These are phyloP conservation scores for Chaetoceros tenuissimus DNA, from an alignment of 108 stramenopile genomes.

Conservation along the genomic window DNA sequence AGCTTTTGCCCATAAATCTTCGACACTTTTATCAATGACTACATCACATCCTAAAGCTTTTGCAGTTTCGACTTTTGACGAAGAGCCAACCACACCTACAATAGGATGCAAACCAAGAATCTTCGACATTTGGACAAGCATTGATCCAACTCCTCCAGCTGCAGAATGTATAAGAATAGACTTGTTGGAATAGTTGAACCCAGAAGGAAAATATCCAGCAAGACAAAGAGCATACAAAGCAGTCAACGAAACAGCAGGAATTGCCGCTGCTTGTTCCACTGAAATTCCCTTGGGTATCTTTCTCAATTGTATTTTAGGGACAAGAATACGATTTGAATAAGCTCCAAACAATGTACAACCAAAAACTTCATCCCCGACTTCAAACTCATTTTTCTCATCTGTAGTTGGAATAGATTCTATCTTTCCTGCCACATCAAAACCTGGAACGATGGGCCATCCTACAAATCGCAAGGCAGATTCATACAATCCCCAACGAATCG, in stretches of 20 bases:
- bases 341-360: slow-evolving; percentile 84
- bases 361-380: slow-evolving; percentile 68
- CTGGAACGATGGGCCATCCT: slow-evolving; percentile 87
- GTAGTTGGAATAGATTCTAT: slow-evolving; percentile 33
- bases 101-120: slow-evolving; percentile 54
- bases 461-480: slow-evolving; percentile 80
- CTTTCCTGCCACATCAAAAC: slow-evolving; percentile 77
- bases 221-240: slow-evolving; percentile 73
- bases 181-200: slow-evolving; percentile 21
- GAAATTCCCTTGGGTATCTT: slow-evolving; percentile 43
- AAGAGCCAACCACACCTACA: slow-evolving; percentile 75
- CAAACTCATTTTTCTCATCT: slow-evolving; percentile 18
- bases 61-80: slow-evolving; percentile 64
- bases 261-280: slow-evolving; percentile 53
- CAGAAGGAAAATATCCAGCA: slow-evolving; percentile 45
- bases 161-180: slow-evolving; percentile 83
- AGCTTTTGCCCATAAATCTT: slow-evolving; percentile 46
- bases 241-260: slow-evolving; percentile 79
- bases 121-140: slow-evolving; percentile 83
- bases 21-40: slow-evolving; percentile 65
- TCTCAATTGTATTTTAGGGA: slow-evolving; percentile 66
- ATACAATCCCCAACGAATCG: slow-evolving; percentile 83
- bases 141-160: slow-evolving; percentile 80
- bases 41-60: slow-evolving; percentile 64
- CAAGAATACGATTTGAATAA: slow-evolving; percentile 58